These are phyloP conservation scores for Fusarium illudens DNA, from an alignment of 2,329 filamentous ascomycete genomes.

Conservation along the genomic window DNA sequence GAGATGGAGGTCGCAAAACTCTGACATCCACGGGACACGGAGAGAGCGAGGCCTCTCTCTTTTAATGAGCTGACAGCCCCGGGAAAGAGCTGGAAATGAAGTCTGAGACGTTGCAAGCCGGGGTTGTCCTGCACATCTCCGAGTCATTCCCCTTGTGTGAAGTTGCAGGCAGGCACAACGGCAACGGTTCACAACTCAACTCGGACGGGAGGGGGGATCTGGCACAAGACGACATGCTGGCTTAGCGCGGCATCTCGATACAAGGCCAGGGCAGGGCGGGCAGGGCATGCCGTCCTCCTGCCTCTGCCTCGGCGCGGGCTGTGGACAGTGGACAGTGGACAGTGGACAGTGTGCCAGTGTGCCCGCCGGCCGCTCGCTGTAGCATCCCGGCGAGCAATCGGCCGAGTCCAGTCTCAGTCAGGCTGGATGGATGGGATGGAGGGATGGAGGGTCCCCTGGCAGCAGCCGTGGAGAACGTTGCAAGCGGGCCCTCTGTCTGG, in stretches of 20 bases:
- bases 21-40: not conserved
- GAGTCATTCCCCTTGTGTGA: not conserved
- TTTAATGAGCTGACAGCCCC: not conserved
- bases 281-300: not conserved
- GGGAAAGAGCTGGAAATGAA: not conserved
- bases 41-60: not conserved
- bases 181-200: not conserved
- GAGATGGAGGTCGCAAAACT: not conserved
- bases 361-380: constrained; percentile 1
- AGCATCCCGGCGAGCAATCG: constrained; percentile 27
- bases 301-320: not conserved
- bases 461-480: constrained; percentile 15
- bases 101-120: not conserved
- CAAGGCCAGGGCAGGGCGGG: not conserved
- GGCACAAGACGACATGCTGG: not conserved
- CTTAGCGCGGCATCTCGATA: constrained; percentile 11
- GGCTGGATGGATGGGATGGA: not conserved
- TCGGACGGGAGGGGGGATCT: not conserved
- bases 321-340: not conserved
- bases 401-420: constrained; percentile 23
- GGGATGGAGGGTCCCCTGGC: constrained; percentile 4
- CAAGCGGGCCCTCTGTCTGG: not conserved
- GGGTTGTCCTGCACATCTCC: not conserved
- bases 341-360: not conserved
- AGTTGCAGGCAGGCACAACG: not conserved